Conservation (phyloP, 345 rosid species). For the Alliaria petiolata region DNA sequence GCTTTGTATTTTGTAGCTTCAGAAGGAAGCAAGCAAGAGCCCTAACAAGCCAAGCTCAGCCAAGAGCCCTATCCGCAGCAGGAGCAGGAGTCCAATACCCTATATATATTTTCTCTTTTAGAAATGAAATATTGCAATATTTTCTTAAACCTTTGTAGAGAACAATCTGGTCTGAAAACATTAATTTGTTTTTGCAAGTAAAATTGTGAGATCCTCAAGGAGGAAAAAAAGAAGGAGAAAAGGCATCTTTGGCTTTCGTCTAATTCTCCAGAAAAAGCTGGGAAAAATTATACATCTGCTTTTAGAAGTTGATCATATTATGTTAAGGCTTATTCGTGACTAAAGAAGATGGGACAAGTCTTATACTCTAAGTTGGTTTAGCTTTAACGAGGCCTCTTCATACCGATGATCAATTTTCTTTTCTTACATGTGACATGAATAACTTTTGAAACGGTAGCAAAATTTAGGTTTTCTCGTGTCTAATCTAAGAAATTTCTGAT, state of each 20-base stretch:
- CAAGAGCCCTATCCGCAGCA: slow-evolving; percentile 61
- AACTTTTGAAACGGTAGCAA: no score
- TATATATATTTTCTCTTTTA: not conserved
- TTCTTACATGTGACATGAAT: no score
- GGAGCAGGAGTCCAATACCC: slow-evolving; percentile 82
- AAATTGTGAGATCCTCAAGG: not conserved
- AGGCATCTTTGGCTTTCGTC: not conserved
- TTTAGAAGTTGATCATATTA: not conserved
- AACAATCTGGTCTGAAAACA: not conserved
- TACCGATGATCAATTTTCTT: no score
- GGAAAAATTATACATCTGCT: not conserved
- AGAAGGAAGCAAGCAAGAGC: slow-evolving; percentile 57
- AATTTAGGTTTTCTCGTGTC: no score
- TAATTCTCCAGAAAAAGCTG: not conserved
- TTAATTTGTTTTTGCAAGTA: slow-evolving; percentile 17
- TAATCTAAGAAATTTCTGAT: no score
- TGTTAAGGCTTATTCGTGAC: not conserved
- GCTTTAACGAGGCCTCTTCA: no score
- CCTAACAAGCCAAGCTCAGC: slow-evolving; percentile 55
- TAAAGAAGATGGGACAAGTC: not conserved
- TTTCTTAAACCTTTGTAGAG: not conserved
- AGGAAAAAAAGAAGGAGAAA: not conserved
- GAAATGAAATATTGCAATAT: not conserved
- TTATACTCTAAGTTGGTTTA: no score
- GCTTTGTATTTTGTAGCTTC: slow-evolving; percentile 33